phyloP scores from a whole-genome alignment of 768 basidiomycete genomes.

The Calocera viscosa region DNA sequence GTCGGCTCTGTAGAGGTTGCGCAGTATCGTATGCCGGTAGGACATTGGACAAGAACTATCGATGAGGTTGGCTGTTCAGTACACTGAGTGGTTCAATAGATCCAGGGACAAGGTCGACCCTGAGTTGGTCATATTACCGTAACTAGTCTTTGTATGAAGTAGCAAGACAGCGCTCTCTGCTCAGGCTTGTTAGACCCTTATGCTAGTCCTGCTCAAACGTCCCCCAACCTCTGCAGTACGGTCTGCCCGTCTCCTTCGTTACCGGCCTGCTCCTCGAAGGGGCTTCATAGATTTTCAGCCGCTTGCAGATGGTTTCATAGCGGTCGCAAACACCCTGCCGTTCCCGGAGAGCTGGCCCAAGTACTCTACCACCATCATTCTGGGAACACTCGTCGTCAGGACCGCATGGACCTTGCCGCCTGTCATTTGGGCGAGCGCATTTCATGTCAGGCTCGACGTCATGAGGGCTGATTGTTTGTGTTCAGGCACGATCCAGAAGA shows the following conservation, averaged over 20 bases:
- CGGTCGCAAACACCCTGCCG: neutral
- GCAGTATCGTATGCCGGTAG: no score
- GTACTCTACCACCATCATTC: conserved; percentile 64
- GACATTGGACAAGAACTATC: no score
- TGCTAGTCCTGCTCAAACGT: no score
- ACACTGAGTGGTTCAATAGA: no score
- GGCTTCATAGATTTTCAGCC: neutral
- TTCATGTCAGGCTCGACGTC: neutral
- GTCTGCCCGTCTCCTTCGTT: neutral
- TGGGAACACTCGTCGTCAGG: conserved; percentile 51
- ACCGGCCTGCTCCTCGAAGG: neutral
- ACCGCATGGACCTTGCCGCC: conserved; percentile 51
- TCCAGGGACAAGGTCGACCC: no score
- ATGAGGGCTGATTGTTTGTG: conserved; percentile 9
- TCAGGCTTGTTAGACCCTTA: no score
- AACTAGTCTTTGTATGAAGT: no score
- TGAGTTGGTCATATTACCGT: no score
- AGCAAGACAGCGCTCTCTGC: no score
- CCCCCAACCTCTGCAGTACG: no score
- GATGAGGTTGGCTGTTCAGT: no score
- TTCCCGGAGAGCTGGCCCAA: neutral
- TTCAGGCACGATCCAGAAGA: conserved; percentile 50
- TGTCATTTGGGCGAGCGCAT: conserved; percentile 55
- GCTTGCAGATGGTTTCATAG: neutral
- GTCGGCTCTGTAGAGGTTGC: no score